Percentiles rank a stretch among this genome's conserved stretches.
phyloP scores from a whole-genome alignment of 495 filamentous ascomycete genomes.

The Letharia columbiana region DNA sequence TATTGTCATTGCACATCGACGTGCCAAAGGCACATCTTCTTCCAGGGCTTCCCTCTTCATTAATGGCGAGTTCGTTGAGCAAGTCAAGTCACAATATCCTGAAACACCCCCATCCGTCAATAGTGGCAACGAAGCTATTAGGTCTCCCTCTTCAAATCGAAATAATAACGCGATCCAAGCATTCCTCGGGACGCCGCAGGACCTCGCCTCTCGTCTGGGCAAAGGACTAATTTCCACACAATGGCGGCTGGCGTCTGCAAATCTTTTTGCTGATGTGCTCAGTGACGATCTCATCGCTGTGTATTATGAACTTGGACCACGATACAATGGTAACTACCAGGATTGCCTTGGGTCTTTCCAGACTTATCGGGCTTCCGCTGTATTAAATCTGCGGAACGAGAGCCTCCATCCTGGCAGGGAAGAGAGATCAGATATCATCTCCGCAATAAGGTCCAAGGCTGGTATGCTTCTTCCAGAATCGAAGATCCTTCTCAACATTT shows the following conservation, averaged over 20 bases:
- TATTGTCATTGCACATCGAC: constrained; percentile 73
- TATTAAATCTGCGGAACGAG: constrained; percentile 84
- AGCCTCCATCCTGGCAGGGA: constrained; percentile 83
- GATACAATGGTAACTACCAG: constrained; percentile 92
- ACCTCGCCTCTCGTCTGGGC: constrained; percentile 75
- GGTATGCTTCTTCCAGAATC: constrained; percentile 70
- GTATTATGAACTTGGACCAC: constrained; percentile 76
- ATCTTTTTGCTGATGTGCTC: constrained; percentile 77
- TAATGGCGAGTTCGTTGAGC: constrained; percentile 87
- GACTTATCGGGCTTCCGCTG: constrained; percentile 91
- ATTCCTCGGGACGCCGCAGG: constrained; percentile 87
- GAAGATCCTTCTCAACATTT: constrained; percentile 77
- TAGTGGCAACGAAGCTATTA: constrained; percentile 49
- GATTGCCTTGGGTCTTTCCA: constrained; percentile 94
- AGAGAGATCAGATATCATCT: constrained; percentile 83
- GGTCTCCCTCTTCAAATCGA: constrained; percentile 45
- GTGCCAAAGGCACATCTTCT: constrained; percentile 61
- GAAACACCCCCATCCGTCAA: constrained; percentile 53
- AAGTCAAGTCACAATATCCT: constrained; percentile 83
- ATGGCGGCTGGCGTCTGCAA: constrained; percentile 83
- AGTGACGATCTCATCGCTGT: constrained; percentile 91
- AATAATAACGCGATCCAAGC: constrained; percentile 69
- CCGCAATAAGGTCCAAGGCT: constrained; percentile 75
- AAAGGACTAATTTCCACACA: constrained; percentile 63
- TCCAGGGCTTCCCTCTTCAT: constrained; percentile 85